Evolutionary conservation across 2,329 filamentous ascomycete species (phyloP).

Genomic region (Venturiaceae sp.): DNA sequence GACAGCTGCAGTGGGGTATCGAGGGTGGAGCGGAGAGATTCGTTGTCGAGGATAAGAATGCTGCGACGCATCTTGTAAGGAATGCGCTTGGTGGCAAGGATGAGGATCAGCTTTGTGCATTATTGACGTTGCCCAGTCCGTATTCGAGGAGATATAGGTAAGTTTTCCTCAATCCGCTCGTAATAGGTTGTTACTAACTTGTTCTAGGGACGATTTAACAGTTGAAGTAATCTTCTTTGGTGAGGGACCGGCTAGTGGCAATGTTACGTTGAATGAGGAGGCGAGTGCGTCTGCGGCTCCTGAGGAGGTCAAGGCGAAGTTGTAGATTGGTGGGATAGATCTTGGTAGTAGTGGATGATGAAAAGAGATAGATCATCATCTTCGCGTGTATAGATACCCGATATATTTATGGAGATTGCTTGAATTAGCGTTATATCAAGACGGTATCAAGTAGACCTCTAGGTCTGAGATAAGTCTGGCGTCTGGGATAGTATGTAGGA

Average conservation of each 20-base stretch:
- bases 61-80: constrained; percentile 86
- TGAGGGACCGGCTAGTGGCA: constrained; percentile 55
- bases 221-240: constrained; percentile 99
- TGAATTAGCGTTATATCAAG: neutral
- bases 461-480: neutral
- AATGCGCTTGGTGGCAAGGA: constrained; percentile 93
- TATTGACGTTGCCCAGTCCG: constrained; percentile 83
- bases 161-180: constrained; percentile 15
- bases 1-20: constrained; percentile 84
- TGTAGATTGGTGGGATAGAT: no score
- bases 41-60: constrained; percentile 89
- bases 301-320: constrained; percentile 3
- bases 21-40: constrained; percentile 71
- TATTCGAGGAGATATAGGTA: constrained; percentile 87
- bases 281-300: constrained; percentile 54
- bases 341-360: no score
- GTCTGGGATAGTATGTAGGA: neutral
- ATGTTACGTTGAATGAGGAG: constrained; percentile 75
- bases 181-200: neutral
- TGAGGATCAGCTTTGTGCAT: constrained; percentile 82
- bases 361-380: no score
- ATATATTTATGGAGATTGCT: neutral
- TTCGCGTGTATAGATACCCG: neutral
- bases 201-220: constrained; percentile 74
- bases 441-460: no score